Evolutionary conservation across 805 yeast species (phyloP).

Genomic region (Kurtzmaniella cleridarum): DNA sequence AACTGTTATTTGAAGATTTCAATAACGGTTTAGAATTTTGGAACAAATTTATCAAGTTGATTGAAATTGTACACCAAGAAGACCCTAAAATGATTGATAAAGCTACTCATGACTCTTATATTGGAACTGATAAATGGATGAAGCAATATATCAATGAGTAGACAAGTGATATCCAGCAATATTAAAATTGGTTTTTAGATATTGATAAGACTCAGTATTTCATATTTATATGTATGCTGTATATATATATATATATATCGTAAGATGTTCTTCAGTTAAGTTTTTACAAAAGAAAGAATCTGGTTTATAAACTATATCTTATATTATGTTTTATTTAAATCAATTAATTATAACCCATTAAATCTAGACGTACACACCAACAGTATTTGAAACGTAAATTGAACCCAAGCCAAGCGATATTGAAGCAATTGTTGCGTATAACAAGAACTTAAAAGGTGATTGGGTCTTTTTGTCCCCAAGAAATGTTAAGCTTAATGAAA

Average conservation of each 20-base stretch:
- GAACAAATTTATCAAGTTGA: slow-evolving; percentile 25
- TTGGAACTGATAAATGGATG: slow-evolving; percentile 27
- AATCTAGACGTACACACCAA: slow-evolving; percentile 37
- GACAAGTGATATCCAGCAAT: no score
- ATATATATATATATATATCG: no score
- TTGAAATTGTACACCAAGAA: slow-evolving; percentile 18
- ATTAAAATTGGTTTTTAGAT: no score
- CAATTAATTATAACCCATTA: background rate
- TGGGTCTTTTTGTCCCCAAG: slow-evolving; percentile 23
- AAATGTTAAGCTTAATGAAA: slow-evolving; percentile 23
- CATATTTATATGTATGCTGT: no score
- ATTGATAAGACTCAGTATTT: no score
- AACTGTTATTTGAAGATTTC: slow-evolving; percentile 27
- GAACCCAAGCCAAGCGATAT: slow-evolving; percentile 32
- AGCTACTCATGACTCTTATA: slow-evolving; percentile 16
- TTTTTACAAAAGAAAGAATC: no score
- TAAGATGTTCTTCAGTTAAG: no score
- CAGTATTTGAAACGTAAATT: slow-evolving; percentile 33
- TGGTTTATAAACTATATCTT: no score
- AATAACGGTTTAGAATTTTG: slow-evolving; percentile 29
- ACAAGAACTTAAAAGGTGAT: slow-evolving; percentile 17
- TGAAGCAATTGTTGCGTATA: slow-evolving; percentile 30
- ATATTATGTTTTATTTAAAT: no score
- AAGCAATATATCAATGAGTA: slow-evolving; percentile 12
- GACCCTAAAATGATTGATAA: slow-evolving; percentile 23